A percentile compares a stretch with the other conserved stretches of the same genome.
phyloP scores from a whole-genome alignment of 176 grass and related monocot species.

The Puccinellia tenuiflora region DNA sequence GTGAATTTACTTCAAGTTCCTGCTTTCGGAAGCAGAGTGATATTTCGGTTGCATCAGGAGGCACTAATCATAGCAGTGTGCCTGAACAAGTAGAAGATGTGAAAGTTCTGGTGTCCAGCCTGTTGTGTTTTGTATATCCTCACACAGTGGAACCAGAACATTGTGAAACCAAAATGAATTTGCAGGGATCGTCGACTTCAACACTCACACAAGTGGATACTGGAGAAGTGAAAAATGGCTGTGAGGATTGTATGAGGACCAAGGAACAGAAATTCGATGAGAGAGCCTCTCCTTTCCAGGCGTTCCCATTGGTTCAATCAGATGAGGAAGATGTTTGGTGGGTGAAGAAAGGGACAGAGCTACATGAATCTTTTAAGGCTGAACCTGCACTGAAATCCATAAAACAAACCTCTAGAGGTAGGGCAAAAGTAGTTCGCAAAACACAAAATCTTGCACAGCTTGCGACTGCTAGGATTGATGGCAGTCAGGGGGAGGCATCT shows the following conservation, averaged over 20 bases:
- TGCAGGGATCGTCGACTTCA: conserved; percentile 55
- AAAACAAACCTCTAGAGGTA: conserved; percentile 81
- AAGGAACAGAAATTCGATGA: conserved; percentile 77
- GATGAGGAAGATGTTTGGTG: conserved; percentile 98
- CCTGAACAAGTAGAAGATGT: conserved; percentile 61
- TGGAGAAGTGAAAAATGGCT: conserved; percentile 52
- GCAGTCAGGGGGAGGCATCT: conserved; percentile 90
- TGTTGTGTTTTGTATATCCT: conserved; percentile 63
- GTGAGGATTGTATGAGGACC: conserved; percentile 77
- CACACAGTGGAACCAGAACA: conserved; percentile 36
- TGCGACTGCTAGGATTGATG: conserved; percentile 83
- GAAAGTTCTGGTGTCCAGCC: conserved; percentile 60
- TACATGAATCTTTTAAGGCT: conserved; percentile 74
- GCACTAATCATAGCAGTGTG: conserved; percentile 41
- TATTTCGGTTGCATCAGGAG: conserved; percentile 33
- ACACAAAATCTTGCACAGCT: conserved; percentile 95
- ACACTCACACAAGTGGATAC: conserved; percentile 58
- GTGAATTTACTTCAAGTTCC: conserved; percentile 34
- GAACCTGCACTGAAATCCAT: conserved; percentile 57
- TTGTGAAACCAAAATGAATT: conserved; percentile 46
- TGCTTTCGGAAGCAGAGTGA: conserved; percentile 41
- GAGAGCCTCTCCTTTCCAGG: conserved; percentile 46
- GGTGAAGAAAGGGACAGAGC: conserved; percentile 71
- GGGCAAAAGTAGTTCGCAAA: conserved; percentile 72
- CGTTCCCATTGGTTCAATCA: conserved; percentile 51